Base-by-base conservation (phyloP, 2,329 filamentous ascomycete genomes). In the Beauveria australis region DNA sequence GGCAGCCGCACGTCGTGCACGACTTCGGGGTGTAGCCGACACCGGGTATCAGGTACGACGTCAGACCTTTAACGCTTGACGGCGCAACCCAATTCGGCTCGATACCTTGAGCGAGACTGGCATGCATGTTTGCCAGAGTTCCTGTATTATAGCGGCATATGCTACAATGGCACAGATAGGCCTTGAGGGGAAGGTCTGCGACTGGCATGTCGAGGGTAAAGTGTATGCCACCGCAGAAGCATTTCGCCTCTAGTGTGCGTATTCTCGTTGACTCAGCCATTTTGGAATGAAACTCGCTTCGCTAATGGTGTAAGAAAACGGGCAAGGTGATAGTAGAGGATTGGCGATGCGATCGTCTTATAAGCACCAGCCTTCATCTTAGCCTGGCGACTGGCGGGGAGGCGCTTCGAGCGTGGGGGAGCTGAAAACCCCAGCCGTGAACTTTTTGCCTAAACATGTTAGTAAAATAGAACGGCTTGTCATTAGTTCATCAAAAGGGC, bases 81-180 rank as follows among this genome's bases (percentile, higher is more conserved):
- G 76, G 75, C 1, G 71, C 67, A 53, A 77, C 67, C 65, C 78
- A 80, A 5, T 68, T 68, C 3, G 75, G 76, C 18, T 64, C 63
- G 7, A 76, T 54, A 3, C 70, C 73, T 3, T 62, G 49, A 0
- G 74, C 73, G 0, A 80, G 66, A 0, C 63, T 46, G 1, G 75
- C 66, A 67, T 79, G 77, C 63, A 80, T 78, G 63, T 72, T 69
- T 64, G 73, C 72, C 49, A 77, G 71, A 0, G 73, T 72, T 19
- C 78, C 78, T 43, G 75, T 73, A 2, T 70, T 70, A 60, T 74
- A 73, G 41, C 78, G 76, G 57, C 78, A 81, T 33, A 76, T 65
- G 64, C 72, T 75, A 68, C 78, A 81, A 62, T 78, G 74, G 64
- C 78, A 81, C 57, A 80, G 68, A 61, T 79, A 73, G 16, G 72